Percentiles rank a stretch among this genome's conserved stretches.
phyloP scores from a whole-genome alignment of 2,329 filamentous ascomycete species.

The Alternaria ventricosa region DNA sequence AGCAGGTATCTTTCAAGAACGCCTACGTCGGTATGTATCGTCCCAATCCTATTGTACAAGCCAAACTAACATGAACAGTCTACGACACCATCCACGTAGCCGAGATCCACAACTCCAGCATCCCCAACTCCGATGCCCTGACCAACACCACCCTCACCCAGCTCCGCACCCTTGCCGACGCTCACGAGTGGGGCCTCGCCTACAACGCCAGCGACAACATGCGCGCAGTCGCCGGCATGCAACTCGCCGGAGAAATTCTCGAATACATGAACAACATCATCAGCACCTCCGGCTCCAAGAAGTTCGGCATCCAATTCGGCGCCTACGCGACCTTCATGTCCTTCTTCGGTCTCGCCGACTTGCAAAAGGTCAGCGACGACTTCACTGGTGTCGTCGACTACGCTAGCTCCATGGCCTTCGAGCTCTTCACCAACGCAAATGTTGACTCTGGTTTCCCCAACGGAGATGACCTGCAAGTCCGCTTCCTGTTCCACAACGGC shows the following conservation, averaged over 20 bases:
- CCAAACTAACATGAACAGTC: constrained; percentile 42
- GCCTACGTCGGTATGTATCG: constrained; percentile 65
- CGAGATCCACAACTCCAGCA: constrained; percentile 67
- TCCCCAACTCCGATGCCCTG: constrained; percentile 62
- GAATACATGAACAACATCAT: constrained; percentile 55
- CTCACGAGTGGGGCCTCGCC: constrained; percentile 81
- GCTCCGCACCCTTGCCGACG: constrained; percentile 75
- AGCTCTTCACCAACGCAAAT: constrained; percentile 64
- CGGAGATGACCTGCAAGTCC: constrained; percentile 60
- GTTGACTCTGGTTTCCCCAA: constrained; percentile 50
- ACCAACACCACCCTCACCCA: constrained; percentile 68
- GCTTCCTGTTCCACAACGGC: constrained; percentile 70
- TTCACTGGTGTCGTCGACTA: constrained; percentile 86
- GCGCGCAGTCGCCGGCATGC: constrained; percentile 56
- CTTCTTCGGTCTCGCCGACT: constrained; percentile 66
- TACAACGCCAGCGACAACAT: constrained; percentile 69
- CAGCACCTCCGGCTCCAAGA: constrained; percentile 44
- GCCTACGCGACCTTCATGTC: constrained; percentile 67
- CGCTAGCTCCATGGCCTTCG: constrained; percentile 80
- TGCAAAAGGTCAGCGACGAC: constrained; percentile 59
- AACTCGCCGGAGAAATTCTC: constrained; percentile 56
- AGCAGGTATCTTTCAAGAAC: constrained; percentile 64
- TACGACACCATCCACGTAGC: constrained; percentile 70
- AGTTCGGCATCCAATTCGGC: constrained; percentile 64
- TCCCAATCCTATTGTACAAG: not conserved